Evolutionary conservation across 495 filamentous ascomycete genomes (phyloP).

Genomic region (Penicillium argentinense): DNA sequence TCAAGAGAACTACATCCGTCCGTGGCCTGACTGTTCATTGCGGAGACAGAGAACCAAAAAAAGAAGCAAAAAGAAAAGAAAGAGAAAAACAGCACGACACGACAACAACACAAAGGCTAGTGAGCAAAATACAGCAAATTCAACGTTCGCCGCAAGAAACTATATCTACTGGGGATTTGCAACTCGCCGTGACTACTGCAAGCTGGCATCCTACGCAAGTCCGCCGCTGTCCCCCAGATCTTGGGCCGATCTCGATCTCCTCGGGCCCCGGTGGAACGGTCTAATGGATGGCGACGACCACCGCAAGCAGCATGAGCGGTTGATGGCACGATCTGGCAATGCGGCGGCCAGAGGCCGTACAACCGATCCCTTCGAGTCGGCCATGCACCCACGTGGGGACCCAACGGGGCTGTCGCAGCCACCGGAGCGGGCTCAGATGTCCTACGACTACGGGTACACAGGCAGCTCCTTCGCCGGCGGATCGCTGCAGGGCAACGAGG

Average conservation of each 20-base stretch:
- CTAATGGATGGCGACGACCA: conserved; percentile 72
- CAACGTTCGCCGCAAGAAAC: no score
- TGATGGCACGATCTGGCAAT: conserved; percentile 26
- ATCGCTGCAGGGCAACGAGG: conserved; percentile 42
- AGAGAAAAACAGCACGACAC: no score
- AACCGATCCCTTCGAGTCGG: conserved; percentile 37
- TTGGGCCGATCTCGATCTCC: conserved; percentile 49
- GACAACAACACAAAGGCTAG: no score
- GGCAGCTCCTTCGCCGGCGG: conserved; percentile 36
- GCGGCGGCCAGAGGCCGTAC: conserved; percentile 23
- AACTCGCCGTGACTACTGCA: conserved; percentile 22
- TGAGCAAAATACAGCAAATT: no score
- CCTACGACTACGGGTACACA: conserved; percentile 49
- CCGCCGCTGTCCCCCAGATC: conserved; percentile 59
- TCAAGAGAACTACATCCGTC: no score
- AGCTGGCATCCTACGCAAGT: conserved; percentile 61
- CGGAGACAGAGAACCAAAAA: no score
- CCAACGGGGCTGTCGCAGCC: conserved; percentile 34
- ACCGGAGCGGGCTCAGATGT: conserved; percentile 31
- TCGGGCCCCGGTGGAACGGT: conserved; percentile 42
- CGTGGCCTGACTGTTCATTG: no score
- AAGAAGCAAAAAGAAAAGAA: no score
- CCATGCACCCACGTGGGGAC: conserved; percentile 41
- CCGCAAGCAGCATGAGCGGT: conserved; percentile 64
- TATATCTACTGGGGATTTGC: background rate